Percentiles rank a stretch among this genome's conserved stretches.
Evolutionary conservation across 2,329 filamentous ascomycete species (phyloP).

Genomic region (Exophiala lecanii-corni): DNA sequence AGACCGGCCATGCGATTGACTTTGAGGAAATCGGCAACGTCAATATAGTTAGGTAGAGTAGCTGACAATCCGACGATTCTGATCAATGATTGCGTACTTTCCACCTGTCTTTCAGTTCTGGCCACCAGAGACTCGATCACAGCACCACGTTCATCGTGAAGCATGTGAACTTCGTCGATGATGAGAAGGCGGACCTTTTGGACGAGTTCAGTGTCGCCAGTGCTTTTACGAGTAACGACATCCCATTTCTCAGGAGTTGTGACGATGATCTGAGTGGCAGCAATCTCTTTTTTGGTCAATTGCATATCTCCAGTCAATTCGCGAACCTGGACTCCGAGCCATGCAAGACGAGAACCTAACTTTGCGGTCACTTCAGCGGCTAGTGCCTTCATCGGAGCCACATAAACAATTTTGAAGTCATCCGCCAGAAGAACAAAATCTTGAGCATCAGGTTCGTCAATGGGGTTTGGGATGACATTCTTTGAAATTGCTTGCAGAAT

Average conservation of each 20-base stretch:
- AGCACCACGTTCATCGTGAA: constrained; percentile 93
- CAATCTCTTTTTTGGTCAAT: constrained; percentile 90
- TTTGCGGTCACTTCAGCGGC: constrained; percentile 96
- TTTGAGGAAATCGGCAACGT: constrained; percentile 94
- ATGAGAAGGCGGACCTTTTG: constrained; percentile 95
- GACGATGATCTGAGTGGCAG: constrained; percentile 95
- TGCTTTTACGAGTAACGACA: constrained; percentile 93
- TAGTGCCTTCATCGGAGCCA: constrained; percentile 97
- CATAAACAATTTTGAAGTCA: constrained; percentile 97
- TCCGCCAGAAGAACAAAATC: constrained; percentile 80
- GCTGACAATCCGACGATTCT: constrained; percentile 93
- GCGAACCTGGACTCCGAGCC: constrained; percentile 86
- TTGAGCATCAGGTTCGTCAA: constrained; percentile 65
- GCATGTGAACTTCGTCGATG: constrained; percentile 99
- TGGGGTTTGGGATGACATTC: constrained; percentile 74
- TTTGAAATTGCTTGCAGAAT: constrained; percentile 87
- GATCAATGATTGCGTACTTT: constrained; percentile 95
- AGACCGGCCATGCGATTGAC: constrained; percentile 89
- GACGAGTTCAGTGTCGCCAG: constrained; percentile 92
- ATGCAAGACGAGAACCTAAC: constrained; percentile 81
- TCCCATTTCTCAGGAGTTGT: constrained; percentile 99
- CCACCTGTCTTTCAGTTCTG: constrained; percentile 89
- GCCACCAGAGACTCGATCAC: constrained; percentile 95
- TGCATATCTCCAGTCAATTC: constrained; percentile 99
- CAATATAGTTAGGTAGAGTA: constrained; percentile 91